A percentile compares a stretch with the other conserved stretches of the same genome.
These are phyloP conservation scores for Pleurotus djamor DNA, from an alignment of 768 basidiomycete species.

Conservation along the genomic window DNA sequence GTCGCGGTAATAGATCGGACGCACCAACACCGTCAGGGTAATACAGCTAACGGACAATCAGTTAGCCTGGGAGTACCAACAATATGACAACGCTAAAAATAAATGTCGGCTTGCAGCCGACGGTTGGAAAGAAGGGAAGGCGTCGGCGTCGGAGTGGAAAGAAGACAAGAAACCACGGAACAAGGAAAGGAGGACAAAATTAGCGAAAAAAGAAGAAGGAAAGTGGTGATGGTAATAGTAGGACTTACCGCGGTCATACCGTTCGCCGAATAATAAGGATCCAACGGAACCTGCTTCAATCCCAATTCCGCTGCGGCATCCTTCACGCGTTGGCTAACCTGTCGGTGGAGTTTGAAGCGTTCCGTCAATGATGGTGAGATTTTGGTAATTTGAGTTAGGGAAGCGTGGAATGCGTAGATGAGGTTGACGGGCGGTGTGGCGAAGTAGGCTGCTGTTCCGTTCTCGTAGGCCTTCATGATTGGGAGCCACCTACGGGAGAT, in stretches of 20 bases:
- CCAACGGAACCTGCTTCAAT: slow-evolving; percentile 67
- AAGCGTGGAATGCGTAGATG: slow-evolving; percentile 86
- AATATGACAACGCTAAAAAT: neutral
- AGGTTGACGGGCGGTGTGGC: slow-evolving; percentile 96
- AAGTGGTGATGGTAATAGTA: neutral
- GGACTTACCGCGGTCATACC: slow-evolving; percentile 86
- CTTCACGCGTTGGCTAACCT: slow-evolving; percentile 69
- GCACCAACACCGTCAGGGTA: slow-evolving; percentile 81
- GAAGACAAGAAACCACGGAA: neutral
- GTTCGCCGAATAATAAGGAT: slow-evolving; percentile 70
- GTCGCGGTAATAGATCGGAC: slow-evolving; percentile 72
- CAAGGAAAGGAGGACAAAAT: neutral
- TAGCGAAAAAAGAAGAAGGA: neutral
- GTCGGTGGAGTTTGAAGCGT: slow-evolving; percentile 74
- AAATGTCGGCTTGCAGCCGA: neutral
- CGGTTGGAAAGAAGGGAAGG: neutral
- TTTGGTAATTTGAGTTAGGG: slow-evolving; percentile 70
- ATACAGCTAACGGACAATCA: slow-evolving; percentile 55
- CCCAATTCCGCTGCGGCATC: slow-evolving; percentile 63
- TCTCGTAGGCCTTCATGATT: slow-evolving; percentile 92
- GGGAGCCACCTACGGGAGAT: slow-evolving; percentile 68
- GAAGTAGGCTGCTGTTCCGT: slow-evolving; percentile 81
- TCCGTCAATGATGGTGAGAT: slow-evolving; percentile 66
- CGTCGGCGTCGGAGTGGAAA: neutral
- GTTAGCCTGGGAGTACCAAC: neutral